A percentile compares a stretch with the other conserved stretches of the same genome.
phyloP scores from a whole-genome alignment of 75 land plant species.

The Picea sitchensis region DNA sequence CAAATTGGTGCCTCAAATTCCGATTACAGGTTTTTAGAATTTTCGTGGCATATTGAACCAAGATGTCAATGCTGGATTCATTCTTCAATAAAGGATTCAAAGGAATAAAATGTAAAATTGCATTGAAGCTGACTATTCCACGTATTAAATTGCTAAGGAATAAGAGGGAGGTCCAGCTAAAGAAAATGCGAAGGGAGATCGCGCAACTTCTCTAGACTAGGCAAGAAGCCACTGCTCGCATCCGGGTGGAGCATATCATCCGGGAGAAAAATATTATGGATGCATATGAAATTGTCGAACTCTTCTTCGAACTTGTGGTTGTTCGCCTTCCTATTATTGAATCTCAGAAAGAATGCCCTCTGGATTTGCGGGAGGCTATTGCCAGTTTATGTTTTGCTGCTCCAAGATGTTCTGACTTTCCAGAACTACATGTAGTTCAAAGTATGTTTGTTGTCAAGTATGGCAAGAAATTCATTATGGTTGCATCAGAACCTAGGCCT shows the following conservation, averaged over 20 bases:
- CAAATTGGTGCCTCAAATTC: too few species aligned
- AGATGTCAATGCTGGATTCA: not conserved
- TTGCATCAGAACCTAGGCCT: too few species aligned
- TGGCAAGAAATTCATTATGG: too few species aligned
- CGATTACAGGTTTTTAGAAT: slow-evolving; percentile 12
- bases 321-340: slow-evolving; percentile 83
- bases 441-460: too few species aligned
- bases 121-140: slow-evolving; percentile 12
- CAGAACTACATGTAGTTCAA: too few species aligned
- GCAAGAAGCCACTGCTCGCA: slow-evolving; percentile 93
- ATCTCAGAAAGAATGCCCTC: too few species aligned
- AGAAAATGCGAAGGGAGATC: slow-evolving; percentile 78
- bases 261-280: slow-evolving; percentile 82
- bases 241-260: slow-evolving; percentile 82
- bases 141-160: slow-evolving; percentile 83
- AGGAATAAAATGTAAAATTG: not conserved
- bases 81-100: not conserved
- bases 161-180: slow-evolving; percentile 76
- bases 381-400: too few species aligned
- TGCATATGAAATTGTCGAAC: slow-evolving; percentile 80
- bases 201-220: slow-evolving; percentile 76
- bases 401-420: too few species aligned
- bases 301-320: slow-evolving; percentile 78
- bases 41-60: slow-evolving; percentile 10
- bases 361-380: too few species aligned